Evolutionary conservation across 31 red algal species (phyloP).

Genomic region (Asparagopsis taxiformis): DNA sequence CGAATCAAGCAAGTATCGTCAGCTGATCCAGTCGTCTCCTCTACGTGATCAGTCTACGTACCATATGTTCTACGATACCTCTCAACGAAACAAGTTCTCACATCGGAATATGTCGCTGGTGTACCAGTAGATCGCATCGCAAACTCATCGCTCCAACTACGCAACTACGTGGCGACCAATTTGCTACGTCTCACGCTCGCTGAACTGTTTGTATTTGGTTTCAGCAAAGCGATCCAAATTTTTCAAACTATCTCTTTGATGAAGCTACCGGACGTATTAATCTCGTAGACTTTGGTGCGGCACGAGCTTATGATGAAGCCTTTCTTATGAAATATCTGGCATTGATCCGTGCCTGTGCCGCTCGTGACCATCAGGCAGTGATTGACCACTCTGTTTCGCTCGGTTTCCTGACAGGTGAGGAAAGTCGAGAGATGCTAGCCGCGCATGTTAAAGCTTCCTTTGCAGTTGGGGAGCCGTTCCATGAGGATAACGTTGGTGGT

Average conservation of each 20-base stretch:
- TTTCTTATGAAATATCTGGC: slow-evolving; percentile 63
- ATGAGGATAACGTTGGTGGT: neutral
- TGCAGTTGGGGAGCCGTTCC: slow-evolving; percentile 86
- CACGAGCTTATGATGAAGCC: slow-evolving; percentile 32
- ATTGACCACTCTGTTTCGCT: slow-evolving; percentile 56
- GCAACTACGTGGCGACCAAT: slow-evolving; percentile 33
- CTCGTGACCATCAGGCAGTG: slow-evolving; percentile 51
- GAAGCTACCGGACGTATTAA: slow-evolving; percentile 24
- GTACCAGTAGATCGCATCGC: slow-evolving; percentile 37
- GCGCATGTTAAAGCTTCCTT: slow-evolving; percentile 69
- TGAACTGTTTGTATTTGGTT: slow-evolving; percentile 80
- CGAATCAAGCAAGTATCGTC: slow-evolving; percentile 52
- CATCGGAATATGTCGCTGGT: slow-evolving; percentile 63
- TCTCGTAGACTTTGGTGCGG: slow-evolving; percentile 87
- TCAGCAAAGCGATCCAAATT: slow-evolving; percentile 89
- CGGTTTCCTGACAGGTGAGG: slow-evolving; percentile 88
- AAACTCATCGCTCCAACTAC: slow-evolving; percentile 3
- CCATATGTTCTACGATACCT: slow-evolving; percentile 45
- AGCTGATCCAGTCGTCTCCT: slow-evolving; percentile 20
- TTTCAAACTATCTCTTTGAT: slow-evolving; percentile 80
- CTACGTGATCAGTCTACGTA: slow-evolving; percentile 40
- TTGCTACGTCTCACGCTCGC: slow-evolving; percentile 50
- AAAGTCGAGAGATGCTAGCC: slow-evolving; percentile 66
- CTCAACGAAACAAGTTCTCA: slow-evolving; percentile 49
- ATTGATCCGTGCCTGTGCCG: slow-evolving; percentile 71